These are phyloP conservation scores for Multifurca ochricompacta DNA, from an alignment of 768 basidiomycete species.

Conservation along the genomic window DNA sequence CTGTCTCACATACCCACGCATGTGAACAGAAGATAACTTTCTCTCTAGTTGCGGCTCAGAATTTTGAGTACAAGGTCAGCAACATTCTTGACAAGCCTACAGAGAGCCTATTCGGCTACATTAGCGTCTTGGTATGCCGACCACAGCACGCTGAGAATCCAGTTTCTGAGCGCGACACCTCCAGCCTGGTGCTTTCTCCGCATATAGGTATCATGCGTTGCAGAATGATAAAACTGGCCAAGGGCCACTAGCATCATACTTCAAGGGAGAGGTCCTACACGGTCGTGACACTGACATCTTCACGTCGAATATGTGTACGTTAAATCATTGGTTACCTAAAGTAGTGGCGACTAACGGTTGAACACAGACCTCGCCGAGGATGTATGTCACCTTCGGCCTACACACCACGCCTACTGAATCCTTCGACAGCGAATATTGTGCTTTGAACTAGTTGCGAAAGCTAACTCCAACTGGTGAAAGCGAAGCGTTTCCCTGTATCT, in stretches of 20 bases:
- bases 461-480: slow-evolving; percentile 66
- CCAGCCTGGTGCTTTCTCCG: slow-evolving; percentile 90
- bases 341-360: not conserved
- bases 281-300: slow-evolving; percentile 86
- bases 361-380: slow-evolving; percentile 78
- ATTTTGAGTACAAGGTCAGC: slow-evolving; percentile 92
- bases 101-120: slow-evolving; percentile 90
- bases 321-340: not conserved
- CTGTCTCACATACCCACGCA: not conserved
- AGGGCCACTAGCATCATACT: slow-evolving; percentile 95
- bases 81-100: slow-evolving; percentile 88
- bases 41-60: slow-evolving; percentile 75
- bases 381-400: slow-evolving; percentile 35
- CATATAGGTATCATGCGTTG: slow-evolving; percentile 84
- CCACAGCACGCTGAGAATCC: not conserved
- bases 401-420: slow-evolving; percentile 20
- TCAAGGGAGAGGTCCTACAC: slow-evolving; percentile 87
- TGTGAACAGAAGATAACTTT: not conserved
- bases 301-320: slow-evolving; percentile 92
- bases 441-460: slow-evolving; percentile 71
- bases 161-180: not conserved
- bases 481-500: slow-evolving; percentile 25
- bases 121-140: slow-evolving; percentile 70
- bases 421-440: slow-evolving; percentile 66
- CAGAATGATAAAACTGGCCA: slow-evolving; percentile 75